Conservation (phyloP, 1,284 basidiomycete genomes). For the Peniophora sp. region DNA sequence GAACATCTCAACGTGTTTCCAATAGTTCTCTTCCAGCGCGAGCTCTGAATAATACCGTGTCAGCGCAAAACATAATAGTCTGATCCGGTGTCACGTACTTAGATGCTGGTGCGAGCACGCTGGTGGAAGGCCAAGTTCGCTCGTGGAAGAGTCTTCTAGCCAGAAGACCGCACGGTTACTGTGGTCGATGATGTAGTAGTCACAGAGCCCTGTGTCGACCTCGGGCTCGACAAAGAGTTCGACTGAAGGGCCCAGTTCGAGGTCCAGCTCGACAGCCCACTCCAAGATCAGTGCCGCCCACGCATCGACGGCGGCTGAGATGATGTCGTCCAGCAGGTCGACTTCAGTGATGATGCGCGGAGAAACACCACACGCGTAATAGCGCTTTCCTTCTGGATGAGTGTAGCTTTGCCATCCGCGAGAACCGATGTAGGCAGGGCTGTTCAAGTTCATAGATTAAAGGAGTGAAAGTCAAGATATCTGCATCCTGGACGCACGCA, state of each 20-base stretch:
- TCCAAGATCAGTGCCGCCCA: neutral
- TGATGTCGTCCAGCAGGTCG: neutral
- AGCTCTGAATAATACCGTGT: conserved; percentile 24
- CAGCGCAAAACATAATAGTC: neutral
- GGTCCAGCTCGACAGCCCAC: conserved; percentile 12
- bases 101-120: conserved; percentile 39
- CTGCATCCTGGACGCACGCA: too few species aligned
- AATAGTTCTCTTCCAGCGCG: conserved; percentile 41
- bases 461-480: too few species aligned
- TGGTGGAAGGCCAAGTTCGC: conserved; percentile 31
- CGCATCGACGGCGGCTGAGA: neutral
- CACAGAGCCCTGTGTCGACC: conserved; percentile 30
- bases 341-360: conserved; percentile 6
- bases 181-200: conserved; percentile 51
- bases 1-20: conserved; percentile 51
- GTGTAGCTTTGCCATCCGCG: conserved; percentile 30
- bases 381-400: conserved; percentile 49
- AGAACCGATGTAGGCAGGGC: conserved; percentile 24
- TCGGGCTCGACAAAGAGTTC: conserved; percentile 51
- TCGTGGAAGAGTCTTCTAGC: conserved; percentile 34
- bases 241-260: conserved; percentile 24
- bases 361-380: conserved; percentile 26
- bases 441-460: too few species aligned
- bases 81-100: conserved; percentile 26
- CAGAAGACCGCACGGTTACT: conserved; percentile 36